Percentiles rank a stretch among this genome's conserved stretches.
Evolutionary conservation across 306 rosid species (phyloP).

Genomic region (Mimosa bimucronata): DNA sequence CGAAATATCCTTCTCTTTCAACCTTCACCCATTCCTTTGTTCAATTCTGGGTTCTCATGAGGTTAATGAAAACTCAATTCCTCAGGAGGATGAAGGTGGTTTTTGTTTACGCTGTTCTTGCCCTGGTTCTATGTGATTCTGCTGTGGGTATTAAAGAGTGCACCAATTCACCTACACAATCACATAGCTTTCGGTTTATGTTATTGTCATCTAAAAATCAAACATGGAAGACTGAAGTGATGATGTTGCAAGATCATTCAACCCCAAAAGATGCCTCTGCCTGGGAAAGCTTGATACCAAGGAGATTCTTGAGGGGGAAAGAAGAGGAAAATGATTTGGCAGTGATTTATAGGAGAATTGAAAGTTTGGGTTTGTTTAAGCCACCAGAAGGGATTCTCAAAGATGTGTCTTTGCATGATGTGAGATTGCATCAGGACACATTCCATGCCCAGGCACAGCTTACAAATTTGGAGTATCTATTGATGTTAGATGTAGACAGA

Average conservation of each 20-base stretch:
- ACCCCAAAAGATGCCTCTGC: constrained; percentile 60
- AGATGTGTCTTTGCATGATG: constrained; percentile 61
- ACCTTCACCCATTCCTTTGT: background rate
- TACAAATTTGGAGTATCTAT: constrained; percentile 64
- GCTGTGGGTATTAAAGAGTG: constrained; percentile 49
- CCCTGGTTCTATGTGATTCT: constrained; percentile 33
- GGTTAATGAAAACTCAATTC: background rate
- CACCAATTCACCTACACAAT: constrained; percentile 52
- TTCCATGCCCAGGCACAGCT: constrained; percentile 55
- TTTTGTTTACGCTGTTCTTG: background rate
- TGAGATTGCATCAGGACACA: constrained; percentile 56
- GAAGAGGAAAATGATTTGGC: constrained; percentile 52
- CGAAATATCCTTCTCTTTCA: background rate
- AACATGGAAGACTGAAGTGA: constrained; percentile 51
- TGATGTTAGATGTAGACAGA: constrained; percentile 61
- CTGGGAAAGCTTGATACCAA: constrained; percentile 58
- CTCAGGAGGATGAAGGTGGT: constrained; percentile 6
- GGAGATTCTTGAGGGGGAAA: constrained; percentile 50
- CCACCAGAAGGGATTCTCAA: constrained; percentile 48
- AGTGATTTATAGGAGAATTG: constrained; percentile 52
- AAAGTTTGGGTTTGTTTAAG: constrained; percentile 25
- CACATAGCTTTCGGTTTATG: constrained; percentile 53
- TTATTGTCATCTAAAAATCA: constrained; percentile 50
- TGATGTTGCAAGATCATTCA: constrained; percentile 59
- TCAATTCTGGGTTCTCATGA: background rate